A percentile compares a stretch with the other conserved stretches of the same genome.
phyloP scores from a whole-genome alignment of 2,329 filamentous ascomycete genomes.

The Mycosphaerella sp. region DNA sequence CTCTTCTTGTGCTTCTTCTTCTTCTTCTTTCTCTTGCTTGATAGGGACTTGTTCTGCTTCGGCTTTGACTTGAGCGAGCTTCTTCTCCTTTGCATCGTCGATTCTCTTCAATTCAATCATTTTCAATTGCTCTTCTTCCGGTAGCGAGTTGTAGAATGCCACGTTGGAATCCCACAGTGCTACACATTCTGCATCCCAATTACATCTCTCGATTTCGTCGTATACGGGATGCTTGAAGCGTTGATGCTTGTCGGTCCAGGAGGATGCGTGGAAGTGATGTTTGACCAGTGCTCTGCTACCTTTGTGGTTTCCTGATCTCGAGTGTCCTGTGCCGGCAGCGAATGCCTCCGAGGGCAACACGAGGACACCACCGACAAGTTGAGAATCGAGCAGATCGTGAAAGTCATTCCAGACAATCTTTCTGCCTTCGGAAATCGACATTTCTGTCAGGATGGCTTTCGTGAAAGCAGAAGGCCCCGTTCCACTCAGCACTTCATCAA shows the following conservation, averaged over 20 bases:
- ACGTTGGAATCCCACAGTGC: conserved; percentile 58
- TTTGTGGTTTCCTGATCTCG: conserved; percentile 62
- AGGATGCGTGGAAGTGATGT: conserved; percentile 67
- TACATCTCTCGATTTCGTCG: conserved; percentile 63
- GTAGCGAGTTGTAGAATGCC: conserved; percentile 52
- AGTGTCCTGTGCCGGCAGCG: conserved; percentile 65
- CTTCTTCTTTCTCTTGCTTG: neutral
- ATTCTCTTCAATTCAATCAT: conserved; percentile 13
- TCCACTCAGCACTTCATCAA: conserved; percentile 64
- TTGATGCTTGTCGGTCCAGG: conserved; percentile 60
- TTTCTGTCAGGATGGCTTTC: conserved; percentile 56
- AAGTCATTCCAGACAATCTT: conserved; percentile 56
- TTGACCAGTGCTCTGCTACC: conserved; percentile 59
- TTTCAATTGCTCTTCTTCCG: conserved; percentile 51
- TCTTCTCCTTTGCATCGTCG: conserved; percentile 3
- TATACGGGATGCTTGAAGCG: conserved; percentile 61
- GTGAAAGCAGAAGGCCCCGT: conserved; percentile 67
- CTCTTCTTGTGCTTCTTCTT: neutral
- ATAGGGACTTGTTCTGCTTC: neutral
- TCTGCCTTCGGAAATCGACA: conserved; percentile 46
- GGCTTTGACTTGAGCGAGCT: neutral
- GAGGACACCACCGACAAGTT: conserved; percentile 56
- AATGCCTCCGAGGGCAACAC: conserved; percentile 66
- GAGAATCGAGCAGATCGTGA: conserved; percentile 59
- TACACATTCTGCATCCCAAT: conserved; percentile 61